Conservation (phyloP, 495 filamentous ascomycete genomes). For the Aspergillus olivimuriae region DNA sequence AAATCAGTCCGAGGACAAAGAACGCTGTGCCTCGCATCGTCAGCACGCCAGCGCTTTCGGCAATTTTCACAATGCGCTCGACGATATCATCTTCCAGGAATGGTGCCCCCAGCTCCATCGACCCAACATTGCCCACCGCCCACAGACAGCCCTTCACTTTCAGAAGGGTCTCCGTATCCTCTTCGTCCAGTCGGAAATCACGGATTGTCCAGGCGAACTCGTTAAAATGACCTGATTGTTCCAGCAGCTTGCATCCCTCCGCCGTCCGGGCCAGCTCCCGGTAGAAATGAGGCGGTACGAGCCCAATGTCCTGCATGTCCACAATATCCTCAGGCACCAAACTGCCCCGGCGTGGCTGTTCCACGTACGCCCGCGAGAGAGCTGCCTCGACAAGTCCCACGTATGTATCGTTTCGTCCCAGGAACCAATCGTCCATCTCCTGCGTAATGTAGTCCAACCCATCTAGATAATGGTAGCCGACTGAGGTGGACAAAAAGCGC, state of each 20-base stretch:
- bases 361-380: slow-evolving; percentile 78
- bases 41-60: slow-evolving; percentile 78
- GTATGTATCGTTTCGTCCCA: slow-evolving; percentile 90
- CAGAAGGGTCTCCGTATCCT: slow-evolving; percentile 79
- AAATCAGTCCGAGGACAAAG: slow-evolving; percentile 89
- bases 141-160: slow-evolving; percentile 97
- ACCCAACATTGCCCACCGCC: slow-evolving; percentile 96
- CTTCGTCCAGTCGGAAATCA: slow-evolving; percentile 72
- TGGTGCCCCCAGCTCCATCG: slow-evolving; percentile 92
- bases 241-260: slow-evolving; percentile 84
- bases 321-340: slow-evolving; percentile 48
- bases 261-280: slow-evolving; percentile 86
- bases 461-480: slow-evolving; percentile 96
- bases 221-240: slow-evolving; percentile 90
- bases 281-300: slow-evolving; percentile 94
- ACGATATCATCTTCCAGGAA: slow-evolving; percentile 87
- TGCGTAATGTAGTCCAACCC: slow-evolving; percentile 96
- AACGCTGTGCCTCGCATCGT: slow-evolving; percentile 92
- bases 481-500: slow-evolving; percentile 88
- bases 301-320: slow-evolving; percentile 53
- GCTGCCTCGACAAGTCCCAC: slow-evolving; percentile 93
- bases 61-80: slow-evolving; percentile 76
- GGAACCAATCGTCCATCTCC: slow-evolving; percentile 99
- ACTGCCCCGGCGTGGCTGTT: slow-evolving; percentile 40
- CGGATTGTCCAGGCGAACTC: slow-evolving; percentile 86